A percentile compares a stretch with the other conserved stretches of the same genome.
phyloP scores from a whole-genome alignment of 2,329 filamentous ascomycete genomes.

The Botryotinia convoluta region DNA sequence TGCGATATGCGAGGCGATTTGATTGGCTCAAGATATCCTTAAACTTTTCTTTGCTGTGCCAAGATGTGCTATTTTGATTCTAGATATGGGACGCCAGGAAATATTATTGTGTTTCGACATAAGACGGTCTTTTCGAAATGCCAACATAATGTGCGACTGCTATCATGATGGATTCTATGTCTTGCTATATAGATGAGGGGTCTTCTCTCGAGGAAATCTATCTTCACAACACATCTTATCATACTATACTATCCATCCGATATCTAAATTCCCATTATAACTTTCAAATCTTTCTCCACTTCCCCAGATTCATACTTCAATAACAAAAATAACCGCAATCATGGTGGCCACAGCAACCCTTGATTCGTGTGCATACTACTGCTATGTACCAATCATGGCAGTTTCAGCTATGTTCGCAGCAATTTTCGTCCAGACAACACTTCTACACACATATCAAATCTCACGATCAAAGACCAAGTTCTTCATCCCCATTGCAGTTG shows the following conservation, averaged over 20 bases:
- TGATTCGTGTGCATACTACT: slow-evolving; percentile 17
- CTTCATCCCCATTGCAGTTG: slow-evolving; percentile 4
- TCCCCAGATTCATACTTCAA: background rate
- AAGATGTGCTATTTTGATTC: background rate
- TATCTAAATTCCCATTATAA: background rate
- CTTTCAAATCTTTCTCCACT: background rate
- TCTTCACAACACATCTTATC: background rate
- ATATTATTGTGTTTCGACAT: background rate
- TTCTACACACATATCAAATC: slow-evolving; percentile 2
- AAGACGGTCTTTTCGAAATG: slow-evolving; percentile 1
- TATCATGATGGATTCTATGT: background rate
- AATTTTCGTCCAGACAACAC: background rate
- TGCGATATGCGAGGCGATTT: background rate
- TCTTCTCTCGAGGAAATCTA: background rate
- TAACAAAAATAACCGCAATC: background rate
- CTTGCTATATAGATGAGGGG: background rate
- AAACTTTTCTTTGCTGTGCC: background rate
- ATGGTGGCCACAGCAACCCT: slow-evolving; percentile 15
- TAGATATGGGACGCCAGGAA: background rate
- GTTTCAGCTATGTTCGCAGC: background rate
- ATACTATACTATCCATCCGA: background rate
- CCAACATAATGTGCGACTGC: slow-evolving; percentile 6
- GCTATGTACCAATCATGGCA: background rate
- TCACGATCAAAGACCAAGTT: background rate
- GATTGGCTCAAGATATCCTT: background rate